Percentiles rank a stretch among this genome's conserved stretches.
Evolutionary conservation across 306 rosid genomes (phyloP).

Genomic region (Pueraria montana): DNA sequence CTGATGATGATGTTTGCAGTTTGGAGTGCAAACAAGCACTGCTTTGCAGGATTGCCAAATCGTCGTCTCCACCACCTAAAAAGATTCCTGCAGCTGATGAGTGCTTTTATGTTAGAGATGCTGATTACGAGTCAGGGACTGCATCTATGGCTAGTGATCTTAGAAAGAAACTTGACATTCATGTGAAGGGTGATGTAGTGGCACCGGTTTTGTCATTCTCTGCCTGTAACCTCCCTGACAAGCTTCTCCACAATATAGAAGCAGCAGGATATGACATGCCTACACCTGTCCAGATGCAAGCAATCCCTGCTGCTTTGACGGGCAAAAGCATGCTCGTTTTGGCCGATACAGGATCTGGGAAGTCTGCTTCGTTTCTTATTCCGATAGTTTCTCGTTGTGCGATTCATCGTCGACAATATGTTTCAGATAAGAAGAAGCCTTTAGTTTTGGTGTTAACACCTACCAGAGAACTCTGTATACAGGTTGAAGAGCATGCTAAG

Average conservation of each 20-base stretch:
- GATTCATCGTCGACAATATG: constrained; percentile 49
- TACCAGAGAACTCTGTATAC: constrained; percentile 85
- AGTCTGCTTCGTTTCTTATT: constrained; percentile 80
- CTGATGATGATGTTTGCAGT: constrained; percentile 88
- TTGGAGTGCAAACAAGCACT: constrained; percentile 80
- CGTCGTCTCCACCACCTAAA: constrained; percentile 45
- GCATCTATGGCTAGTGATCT: constrained; percentile 53
- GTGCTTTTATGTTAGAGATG: constrained; percentile 78
- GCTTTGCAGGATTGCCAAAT: constrained; percentile 54
- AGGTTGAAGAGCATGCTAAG: constrained; percentile 87
- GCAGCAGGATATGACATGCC: constrained; percentile 84
- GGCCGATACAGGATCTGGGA: constrained; percentile 87
- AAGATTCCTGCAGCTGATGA: constrained; percentile 70
- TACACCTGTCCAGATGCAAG: constrained; percentile 94
- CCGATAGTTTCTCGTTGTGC: constrained; percentile 72
- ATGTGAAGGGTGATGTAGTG: constrained; percentile 64
- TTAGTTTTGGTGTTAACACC: constrained; percentile 82
- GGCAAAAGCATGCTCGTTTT: constrained; percentile 83
- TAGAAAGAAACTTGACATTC: constrained; percentile 70
- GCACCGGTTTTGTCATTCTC: constrained; percentile 73
- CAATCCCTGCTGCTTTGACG: constrained; percentile 77
- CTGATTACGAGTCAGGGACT: constrained; percentile 45
- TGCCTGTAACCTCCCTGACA: constrained; percentile 68
- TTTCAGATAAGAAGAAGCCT: constrained; percentile 60
- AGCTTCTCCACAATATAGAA: constrained; percentile 80